Percentiles rank a stretch among this genome's conserved stretches.
These are phyloP conservation scores for Saraca asoca DNA, from an alignment of 331 rosid species.

Conservation along the genomic window DNA sequence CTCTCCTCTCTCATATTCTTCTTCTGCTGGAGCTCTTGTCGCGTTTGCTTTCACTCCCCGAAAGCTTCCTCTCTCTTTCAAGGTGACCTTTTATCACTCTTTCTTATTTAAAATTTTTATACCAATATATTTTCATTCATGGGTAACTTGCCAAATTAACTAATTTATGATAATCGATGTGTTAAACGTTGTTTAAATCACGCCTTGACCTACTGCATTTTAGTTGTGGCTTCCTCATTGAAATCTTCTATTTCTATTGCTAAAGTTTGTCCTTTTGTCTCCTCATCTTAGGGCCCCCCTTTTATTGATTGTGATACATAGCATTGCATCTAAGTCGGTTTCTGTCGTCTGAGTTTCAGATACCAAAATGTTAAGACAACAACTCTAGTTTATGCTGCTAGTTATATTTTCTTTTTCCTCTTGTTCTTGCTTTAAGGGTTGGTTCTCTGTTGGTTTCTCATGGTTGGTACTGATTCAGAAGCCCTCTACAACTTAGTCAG, in stretches of 20 bases:
- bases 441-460: too few species aligned
- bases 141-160: not conserved
- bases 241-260: not conserved
- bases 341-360: too few species aligned
- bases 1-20: slow-evolving; percentile 45
- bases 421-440: too few species aligned
- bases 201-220: slow-evolving; percentile 9
- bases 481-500: too few species aligned
- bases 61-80: slow-evolving; percentile 54
- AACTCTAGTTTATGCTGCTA: too few species aligned
- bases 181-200: slow-evolving; percentile 7
- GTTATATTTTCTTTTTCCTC: too few species aligned
- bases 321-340: too few species aligned
- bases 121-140: not conserved
- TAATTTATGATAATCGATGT: slow-evolving; percentile 28
- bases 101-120: not conserved
- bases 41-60: slow-evolving; percentile 54
- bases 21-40: slow-evolving; percentile 26
- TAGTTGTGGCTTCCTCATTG: not conserved
- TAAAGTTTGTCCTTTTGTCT: not conserved
- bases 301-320: too few species aligned
- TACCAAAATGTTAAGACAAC: too few species aligned
- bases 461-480: too few species aligned
- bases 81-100: slow-evolving; percentile 45
- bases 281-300: too few species aligned